Conservation (phyloP, 2,329 filamentous ascomycete genomes). For the Pseudogymnoascus sp. region DNA sequence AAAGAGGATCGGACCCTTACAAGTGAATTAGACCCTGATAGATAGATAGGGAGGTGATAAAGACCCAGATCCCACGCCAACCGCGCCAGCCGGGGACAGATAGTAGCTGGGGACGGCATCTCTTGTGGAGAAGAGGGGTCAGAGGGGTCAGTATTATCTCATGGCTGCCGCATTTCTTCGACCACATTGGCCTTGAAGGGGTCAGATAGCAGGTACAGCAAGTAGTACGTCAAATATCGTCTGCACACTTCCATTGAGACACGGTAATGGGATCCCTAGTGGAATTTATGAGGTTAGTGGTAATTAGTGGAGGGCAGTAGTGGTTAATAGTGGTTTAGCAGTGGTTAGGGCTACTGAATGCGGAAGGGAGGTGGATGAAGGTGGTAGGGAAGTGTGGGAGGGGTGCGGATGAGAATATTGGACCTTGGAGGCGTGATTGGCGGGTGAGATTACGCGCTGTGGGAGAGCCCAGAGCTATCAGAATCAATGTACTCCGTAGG, state of each 20-base stretch:
- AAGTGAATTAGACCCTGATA: neutral
- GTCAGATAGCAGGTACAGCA: neutral
- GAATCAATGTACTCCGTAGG: neutral
- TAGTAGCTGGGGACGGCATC: neutral
- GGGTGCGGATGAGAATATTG: neutral
- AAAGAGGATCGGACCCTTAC: neutral
- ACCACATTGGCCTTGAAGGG: neutral
- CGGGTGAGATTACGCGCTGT: neutral
- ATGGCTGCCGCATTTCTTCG: neutral
- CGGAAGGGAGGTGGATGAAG: neutral
- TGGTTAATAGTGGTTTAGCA: neutral
- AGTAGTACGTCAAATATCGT: conserved; percentile 1
- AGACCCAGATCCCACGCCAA: neutral
- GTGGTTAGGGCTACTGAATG: neutral
- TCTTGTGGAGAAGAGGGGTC: neutral
- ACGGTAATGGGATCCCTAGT: neutral
- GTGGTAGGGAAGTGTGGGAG: neutral
- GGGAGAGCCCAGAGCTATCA: neutral
- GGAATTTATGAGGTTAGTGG: neutral
- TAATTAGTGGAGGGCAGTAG: neutral
- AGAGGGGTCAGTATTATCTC: neutral
- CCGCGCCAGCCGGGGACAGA: neutral
- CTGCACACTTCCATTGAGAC: neutral
- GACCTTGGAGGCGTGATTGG: neutral
- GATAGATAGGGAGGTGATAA: neutral